These are phyloP conservation scores for Candida sakaeoensis DNA, from an alignment of 805 yeast species.

Conservation along the genomic window DNA sequence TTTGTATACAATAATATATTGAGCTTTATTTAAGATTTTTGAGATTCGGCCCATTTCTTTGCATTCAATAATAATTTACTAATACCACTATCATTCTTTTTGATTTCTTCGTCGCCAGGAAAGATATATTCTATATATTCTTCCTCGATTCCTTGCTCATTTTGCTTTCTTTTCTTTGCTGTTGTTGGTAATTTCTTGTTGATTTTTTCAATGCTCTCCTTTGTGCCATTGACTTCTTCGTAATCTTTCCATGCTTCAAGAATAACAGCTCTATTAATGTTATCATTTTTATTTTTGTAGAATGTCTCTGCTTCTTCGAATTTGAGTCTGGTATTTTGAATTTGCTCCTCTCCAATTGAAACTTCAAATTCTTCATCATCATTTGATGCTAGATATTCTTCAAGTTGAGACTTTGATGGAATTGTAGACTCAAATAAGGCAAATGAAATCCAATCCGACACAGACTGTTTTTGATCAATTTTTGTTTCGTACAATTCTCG, in stretches of 20 bases:
- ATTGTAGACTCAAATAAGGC: conserved; percentile 71
- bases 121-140: conserved; percentile 62
- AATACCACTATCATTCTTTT: conserved; percentile 16
- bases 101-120: conserved; percentile 52
- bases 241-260: conserved; percentile 62
- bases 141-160: conserved; percentile 44
- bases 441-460: conserved; percentile 51
- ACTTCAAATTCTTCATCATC: conserved; percentile 51
- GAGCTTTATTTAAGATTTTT: neutral
- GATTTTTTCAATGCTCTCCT: conserved; percentile 31
- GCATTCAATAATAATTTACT: conserved; percentile 42
- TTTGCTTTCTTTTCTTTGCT: conserved; percentile 40
- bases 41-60: conserved; percentile 18
- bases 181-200: conserved; percentile 50
- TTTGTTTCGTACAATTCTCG: conserved; percentile 46
- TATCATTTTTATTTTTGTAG: conserved; percentile 34
- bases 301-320: conserved; percentile 52
- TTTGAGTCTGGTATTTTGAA: conserved; percentile 47
- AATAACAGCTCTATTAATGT: conserved; percentile 47
- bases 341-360: conserved; percentile 48
- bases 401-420: conserved; percentile 53
- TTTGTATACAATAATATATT: neutral
- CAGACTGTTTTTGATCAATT: conserved; percentile 23
- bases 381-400: conserved; percentile 38
- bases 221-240: conserved; percentile 60